These are phyloP conservation scores for Penicillium egyptiacum DNA, from an alignment of 495 filamentous ascomycete species.

Conservation along the genomic window DNA sequence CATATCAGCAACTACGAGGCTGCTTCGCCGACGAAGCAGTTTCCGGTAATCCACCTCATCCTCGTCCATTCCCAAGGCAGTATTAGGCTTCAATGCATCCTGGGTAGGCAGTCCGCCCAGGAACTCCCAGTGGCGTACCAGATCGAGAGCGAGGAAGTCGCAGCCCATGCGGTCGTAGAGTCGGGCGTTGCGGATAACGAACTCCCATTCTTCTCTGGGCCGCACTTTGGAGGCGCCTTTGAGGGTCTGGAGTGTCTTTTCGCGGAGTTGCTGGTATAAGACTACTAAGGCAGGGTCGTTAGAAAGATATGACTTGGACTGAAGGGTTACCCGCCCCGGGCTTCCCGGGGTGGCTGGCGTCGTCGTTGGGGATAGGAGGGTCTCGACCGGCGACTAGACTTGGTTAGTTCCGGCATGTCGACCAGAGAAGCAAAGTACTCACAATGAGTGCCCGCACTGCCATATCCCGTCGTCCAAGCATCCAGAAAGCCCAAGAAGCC, in stretches of 20 bases:
- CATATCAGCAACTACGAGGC: slow-evolving; percentile 78
- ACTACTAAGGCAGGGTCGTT: slow-evolving; percentile 88
- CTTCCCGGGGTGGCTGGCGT: slow-evolving; percentile 48
- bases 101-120: slow-evolving; percentile 46
- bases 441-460: slow-evolving; percentile 80
- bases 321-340: slow-evolving; percentile 50
- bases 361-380: slow-evolving; percentile 52
- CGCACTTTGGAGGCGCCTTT: slow-evolving; percentile 81
- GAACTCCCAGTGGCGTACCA: slow-evolving; percentile 86
- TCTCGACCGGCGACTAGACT: slow-evolving; percentile 71
- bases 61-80: slow-evolving; percentile 34
- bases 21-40: slow-evolving; percentile 68
- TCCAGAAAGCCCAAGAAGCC: slow-evolving; percentile 95
- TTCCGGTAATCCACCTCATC: slow-evolving; percentile 60
- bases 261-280: slow-evolving; percentile 82
- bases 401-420: slow-evolving; percentile 8
- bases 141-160: slow-evolving; percentile 84
- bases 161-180: slow-evolving; percentile 96
- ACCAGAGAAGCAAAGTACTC: slow-evolving; percentile 11
- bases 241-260: slow-evolving; percentile 81
- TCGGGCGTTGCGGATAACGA: slow-evolving; percentile 83
- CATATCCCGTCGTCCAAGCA: slow-evolving; percentile 78
- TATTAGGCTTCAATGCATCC: slow-evolving; percentile 22
- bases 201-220: slow-evolving; percentile 79
- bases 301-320: slow-evolving; percentile 76